Evolutionary conservation across 371 early-diverging fungal species (phyloP), one percentile per base, ranked within the genome.

Genomic region (Apophysomyces trapeziformis): DNA sequence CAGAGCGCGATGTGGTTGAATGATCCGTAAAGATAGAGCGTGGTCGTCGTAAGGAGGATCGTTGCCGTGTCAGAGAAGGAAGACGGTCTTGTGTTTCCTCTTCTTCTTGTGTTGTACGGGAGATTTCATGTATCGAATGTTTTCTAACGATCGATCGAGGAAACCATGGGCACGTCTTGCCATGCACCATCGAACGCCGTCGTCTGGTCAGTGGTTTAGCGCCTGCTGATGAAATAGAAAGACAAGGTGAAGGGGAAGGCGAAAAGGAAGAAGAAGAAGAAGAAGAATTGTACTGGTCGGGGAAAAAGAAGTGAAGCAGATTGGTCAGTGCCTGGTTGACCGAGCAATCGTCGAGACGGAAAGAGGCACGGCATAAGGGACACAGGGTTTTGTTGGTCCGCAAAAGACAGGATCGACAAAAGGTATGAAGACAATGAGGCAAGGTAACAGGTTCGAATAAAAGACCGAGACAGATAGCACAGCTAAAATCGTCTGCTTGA

Each of bases 301-400:
- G 47, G 64, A 60, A 64, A 43, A 63, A 66, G 21, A 66, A 44
- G 0, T 57, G 38, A 14, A 66, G 47, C 16, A 66, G 61, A 37
- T 66, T 66, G 44, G 54, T 56, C 7, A 66, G 56, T 14, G 67
- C 50, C 8, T 54, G 35, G 37, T 66, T 61, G 13, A 61, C 32
- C 8, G 57, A 50, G 57, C 67, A 66, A 41, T 66, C 61, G 12
- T 61, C 32, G 14, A 66, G 13, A 0, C 46, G 38, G 41, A 66
- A 66, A n/a, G 43, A 38, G 21, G 67, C 18, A 18, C 67, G 67
- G 37, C 67, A 66, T 4, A 66, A 21, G n/a, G 67, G 67, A 37
- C 67, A 66, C 4, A 32, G 39, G 26, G 67, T 4, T 37, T 56
- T 44, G 18, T 54, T 63, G 43, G 36, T 18, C 43, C 32, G 36